Base-by-base conservation (phyloP, 345 rosid genomes). In the Salix viminalis region DNA sequence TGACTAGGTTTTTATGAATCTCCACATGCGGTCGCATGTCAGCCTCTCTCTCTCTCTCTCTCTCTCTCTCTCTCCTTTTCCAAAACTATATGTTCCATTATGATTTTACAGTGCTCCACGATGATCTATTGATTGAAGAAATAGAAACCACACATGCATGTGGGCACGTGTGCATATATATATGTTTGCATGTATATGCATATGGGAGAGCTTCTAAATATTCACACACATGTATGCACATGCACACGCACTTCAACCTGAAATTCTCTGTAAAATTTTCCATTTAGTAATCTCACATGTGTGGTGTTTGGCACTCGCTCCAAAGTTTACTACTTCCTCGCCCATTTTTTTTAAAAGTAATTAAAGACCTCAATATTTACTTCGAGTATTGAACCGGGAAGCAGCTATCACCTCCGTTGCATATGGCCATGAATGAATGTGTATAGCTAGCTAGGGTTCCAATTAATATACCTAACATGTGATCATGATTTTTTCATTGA, bases 151-250 rank as follows among this genome's bases (percentile, higher is more conserved):
- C 83, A 77, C 87, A 86, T 77, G 89, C 92, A 89, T 86, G 94
- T 91, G 90, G 75, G 91, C 93, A 87, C 88, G 93, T 90, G 91
- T 87, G 90, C 88, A 77, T 78, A 82, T 79, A 77, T 78, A 82
- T 79, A 74, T 73, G 44, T 85, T 89, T 85, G 77, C 77, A 83
- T 80, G 71, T 84, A 73, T 71, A 28, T 69, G 79, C 73, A 64
- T 37, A 81, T 79, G 85, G 86, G 83, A 76, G 82, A 81, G 80
- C 84, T 85, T 89, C 88, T 84, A 92, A 86, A 83, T 83, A 85
- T 86, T 85, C 84, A 89, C 89, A 89, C 92, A 91, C 90, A 79
- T 91, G 97, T 87, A 65, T 84, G 91, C 98, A 94, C 94, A 93
- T 94, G 96, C 88, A 88, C 88, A 84, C 91, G 86, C 86, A 82